A percentile compares a stretch with the other conserved stretches of the same genome.
Evolutionary conservation across 768 basidiomycete species (phyloP).

Genomic region (Amanita inopinata): DNA sequence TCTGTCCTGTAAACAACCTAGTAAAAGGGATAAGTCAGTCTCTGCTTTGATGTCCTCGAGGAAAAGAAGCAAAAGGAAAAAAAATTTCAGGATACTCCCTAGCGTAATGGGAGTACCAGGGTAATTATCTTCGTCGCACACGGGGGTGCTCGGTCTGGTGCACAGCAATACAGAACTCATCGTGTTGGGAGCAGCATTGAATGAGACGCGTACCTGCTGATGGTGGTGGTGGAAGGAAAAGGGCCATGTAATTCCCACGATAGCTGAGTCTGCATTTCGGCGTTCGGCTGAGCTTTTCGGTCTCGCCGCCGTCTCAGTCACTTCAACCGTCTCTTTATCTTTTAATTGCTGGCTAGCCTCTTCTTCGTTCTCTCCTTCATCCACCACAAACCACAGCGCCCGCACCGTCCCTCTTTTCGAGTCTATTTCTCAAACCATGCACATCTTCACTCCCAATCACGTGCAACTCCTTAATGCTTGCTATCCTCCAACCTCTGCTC

Average conservation of each 20-base stretch:
- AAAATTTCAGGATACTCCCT: slow-evolving; percentile 36
- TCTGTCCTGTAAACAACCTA: neutral
- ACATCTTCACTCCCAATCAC: slow-evolving; percentile 76
- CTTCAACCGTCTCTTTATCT: slow-evolving; percentile 9
- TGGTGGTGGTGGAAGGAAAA: slow-evolving; percentile 8
- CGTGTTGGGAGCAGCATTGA: slow-evolving; percentile 17
- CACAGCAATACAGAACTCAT: slow-evolving; percentile 44
- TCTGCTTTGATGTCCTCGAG: no score
- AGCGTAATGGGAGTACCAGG: slow-evolving; percentile 43
- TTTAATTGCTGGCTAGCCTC: slow-evolving; percentile 1
- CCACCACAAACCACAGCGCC: no score
- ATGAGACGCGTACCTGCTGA: slow-evolving; percentile 14
- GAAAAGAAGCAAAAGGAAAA: slow-evolving; percentile 8
- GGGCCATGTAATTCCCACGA: slow-evolving; percentile 6
- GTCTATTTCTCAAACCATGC: slow-evolving; percentile 33
- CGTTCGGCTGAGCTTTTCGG: no score
- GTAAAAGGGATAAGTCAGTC: neutral
- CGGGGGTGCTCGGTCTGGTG: slow-evolving; percentile 44
- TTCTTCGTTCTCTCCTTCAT: slow-evolving; percentile 8
- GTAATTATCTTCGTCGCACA: slow-evolving; percentile 35
- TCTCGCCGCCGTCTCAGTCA: no score
- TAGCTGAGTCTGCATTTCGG: no score
- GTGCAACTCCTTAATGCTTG: slow-evolving; percentile 77
- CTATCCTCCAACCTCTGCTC: slow-evolving; percentile 71
- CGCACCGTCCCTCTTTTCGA: no score